phyloP scores from a whole-genome alignment of 2,329 filamentous ascomycete genomes.

The Paracamarosporium sp. region DNA sequence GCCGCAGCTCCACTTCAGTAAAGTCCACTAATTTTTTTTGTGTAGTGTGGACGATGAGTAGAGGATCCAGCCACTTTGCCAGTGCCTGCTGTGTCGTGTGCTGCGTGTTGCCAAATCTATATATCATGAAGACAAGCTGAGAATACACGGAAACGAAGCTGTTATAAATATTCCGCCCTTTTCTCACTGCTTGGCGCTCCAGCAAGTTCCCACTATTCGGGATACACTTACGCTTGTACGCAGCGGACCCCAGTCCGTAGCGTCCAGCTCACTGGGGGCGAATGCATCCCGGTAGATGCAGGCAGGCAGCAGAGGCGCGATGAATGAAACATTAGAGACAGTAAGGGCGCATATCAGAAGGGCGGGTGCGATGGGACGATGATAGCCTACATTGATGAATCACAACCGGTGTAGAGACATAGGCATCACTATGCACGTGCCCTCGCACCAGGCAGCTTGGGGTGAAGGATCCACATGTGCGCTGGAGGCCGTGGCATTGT shows the following conservation, averaged over 20 bases:
- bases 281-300: background rate
- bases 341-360: background rate
- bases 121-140: too few relatives aligned
- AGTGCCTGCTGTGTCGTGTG: too few relatives aligned
- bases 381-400: background rate
- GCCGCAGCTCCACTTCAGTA: background rate
- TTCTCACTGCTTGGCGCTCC: too few relatives aligned
- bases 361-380: background rate
- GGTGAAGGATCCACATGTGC: too few relatives aligned
- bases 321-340: background rate
- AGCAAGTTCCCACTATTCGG: too few relatives aligned
- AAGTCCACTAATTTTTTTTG: background rate
- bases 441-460: background rate
- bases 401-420: background rate
- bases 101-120: too few relatives aligned
- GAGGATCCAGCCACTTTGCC: too few relatives aligned
- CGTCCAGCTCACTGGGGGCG: background rate
- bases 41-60: background rate
- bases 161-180: too few relatives aligned
- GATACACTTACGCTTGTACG: background rate
- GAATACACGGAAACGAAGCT: too few relatives aligned
- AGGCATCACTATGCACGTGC: background rate
- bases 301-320: background rate
- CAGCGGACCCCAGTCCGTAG: background rate
- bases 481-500: too few relatives aligned